phyloP scores from a whole-genome alignment of 2,329 filamentous ascomycete genomes.

The Kalaharituber pfeilii region DNA sequence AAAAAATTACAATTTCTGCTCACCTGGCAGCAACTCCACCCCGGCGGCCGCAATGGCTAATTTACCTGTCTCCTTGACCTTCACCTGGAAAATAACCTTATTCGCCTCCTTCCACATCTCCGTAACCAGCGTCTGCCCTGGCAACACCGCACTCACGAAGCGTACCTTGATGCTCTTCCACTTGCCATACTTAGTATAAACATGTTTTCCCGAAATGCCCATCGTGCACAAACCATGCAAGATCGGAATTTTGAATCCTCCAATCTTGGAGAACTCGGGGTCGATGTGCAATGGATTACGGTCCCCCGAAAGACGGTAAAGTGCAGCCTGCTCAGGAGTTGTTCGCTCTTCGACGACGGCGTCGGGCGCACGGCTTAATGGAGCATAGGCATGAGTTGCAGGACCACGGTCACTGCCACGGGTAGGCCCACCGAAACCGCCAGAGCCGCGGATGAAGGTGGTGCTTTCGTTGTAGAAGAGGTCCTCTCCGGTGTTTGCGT shows the following conservation, averaged over 20 bases:
- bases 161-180: slow-evolving; percentile 87
- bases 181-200: slow-evolving; percentile 64
- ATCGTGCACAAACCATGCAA: slow-evolving; percentile 95
- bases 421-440: slow-evolving; percentile 71
- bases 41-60: slow-evolving; percentile 65
- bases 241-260: slow-evolving; percentile 87
- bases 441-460: slow-evolving; percentile 80
- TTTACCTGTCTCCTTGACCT: slow-evolving; percentile 86
- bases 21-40: slow-evolving; percentile 46
- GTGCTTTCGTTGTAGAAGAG: slow-evolving; percentile 94
- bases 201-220: slow-evolving; percentile 76
- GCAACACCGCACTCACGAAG: slow-evolving; percentile 70
- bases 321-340: slow-evolving; percentile 72
- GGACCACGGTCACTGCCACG: slow-evolving; percentile 64
- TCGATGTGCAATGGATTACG: slow-evolving; percentile 95
- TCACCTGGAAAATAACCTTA: slow-evolving; percentile 67
- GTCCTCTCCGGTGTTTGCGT: slow-evolving; percentile 61
- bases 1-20: slow-evolving; percentile 33
- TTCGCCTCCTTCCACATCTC: slow-evolving; percentile 87
- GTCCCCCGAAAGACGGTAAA: slow-evolving; percentile 88
- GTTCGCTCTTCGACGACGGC: slow-evolving; percentile 71
- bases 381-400: slow-evolving; percentile 59
- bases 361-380: slow-evolving; percentile 62
- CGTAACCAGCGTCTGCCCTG: slow-evolving; percentile 74
- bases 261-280: slow-evolving; percentile 81